phyloP scores from a whole-genome alignment of 2,329 filamentous ascomycete species.

The Colletotrichum godetiae region DNA sequence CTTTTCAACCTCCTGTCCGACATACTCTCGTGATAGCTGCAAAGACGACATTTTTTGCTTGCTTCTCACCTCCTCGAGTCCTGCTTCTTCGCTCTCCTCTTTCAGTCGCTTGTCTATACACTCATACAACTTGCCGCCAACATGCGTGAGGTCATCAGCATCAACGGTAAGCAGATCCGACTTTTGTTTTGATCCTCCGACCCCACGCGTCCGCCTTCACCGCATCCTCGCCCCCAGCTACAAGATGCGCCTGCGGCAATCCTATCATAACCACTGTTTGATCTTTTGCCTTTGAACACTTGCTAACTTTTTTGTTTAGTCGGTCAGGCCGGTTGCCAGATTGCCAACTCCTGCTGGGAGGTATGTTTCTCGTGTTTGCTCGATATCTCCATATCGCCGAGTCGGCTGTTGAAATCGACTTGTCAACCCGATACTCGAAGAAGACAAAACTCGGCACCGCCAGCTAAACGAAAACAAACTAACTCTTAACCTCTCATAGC shows the following conservation, averaged over 20 bases:
- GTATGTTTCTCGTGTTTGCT: constrained; percentile 68
- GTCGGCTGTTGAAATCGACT: constrained; percentile 1
- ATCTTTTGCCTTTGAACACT: constrained; percentile 22
- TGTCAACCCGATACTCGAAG: background rate
- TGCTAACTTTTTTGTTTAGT: constrained; percentile 74
- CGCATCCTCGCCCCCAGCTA: constrained; percentile 49
- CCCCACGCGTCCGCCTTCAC: constrained; percentile 55
- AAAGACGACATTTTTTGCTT: constrained; percentile 27
- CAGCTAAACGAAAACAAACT: background rate
- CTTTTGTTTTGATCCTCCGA: constrained; percentile 43
- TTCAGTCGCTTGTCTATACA: constrained; percentile 39
- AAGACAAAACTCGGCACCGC: background rate
- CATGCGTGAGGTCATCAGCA: constrained; percentile 99
- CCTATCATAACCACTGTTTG: constrained; percentile 36
- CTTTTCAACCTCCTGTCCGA: constrained; percentile 35
- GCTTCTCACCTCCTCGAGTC: constrained; percentile 20
- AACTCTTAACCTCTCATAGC: constrained; percentile 63
- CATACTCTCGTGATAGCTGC: constrained; percentile 35
- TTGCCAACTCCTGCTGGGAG: constrained; percentile 99
- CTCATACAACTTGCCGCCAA: constrained; percentile 55
- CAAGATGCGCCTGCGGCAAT: constrained; percentile 22
- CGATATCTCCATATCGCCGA: background rate
- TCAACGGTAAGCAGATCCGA: constrained; percentile 82
- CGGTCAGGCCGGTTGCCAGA: constrained; percentile 99
- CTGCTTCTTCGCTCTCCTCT: constrained; percentile 24